Evolutionary conservation across 192 early-diverging fungal species (phyloP).

Genomic region (Ramicandelaber brevisporus): DNA sequence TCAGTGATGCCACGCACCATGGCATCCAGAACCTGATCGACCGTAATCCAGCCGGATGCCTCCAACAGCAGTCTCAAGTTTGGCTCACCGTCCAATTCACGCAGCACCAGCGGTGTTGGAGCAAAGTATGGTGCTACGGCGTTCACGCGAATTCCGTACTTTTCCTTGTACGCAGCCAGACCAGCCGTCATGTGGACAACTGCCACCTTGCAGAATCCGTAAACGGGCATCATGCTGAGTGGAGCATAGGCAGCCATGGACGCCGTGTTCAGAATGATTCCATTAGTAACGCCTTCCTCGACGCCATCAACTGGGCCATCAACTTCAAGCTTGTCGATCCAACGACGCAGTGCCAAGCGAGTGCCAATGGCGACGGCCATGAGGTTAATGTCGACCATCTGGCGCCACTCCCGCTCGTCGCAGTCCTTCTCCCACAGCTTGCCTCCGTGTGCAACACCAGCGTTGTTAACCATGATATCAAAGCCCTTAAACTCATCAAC

Average conservation of each 20-base stretch:
- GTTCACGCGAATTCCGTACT: conserved; percentile 19
- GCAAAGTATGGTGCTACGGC: conserved; percentile 17
- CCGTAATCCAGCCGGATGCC: background rate
- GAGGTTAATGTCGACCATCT: conserved; percentile 30
- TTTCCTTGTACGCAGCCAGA: conserved; percentile 4
- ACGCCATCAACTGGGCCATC: no score
- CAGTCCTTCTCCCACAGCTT: conserved; percentile 8
- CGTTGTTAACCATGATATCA: conserved; percentile 19
- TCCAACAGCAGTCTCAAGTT: background rate
- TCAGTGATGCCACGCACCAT: conserved; percentile 16
- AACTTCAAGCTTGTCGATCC: no score
- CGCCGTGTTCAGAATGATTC: conserved; percentile 34
- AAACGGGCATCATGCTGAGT: conserved; percentile 20
- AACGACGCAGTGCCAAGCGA: conserved; percentile 19
- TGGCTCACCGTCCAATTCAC: conserved; percentile 3
- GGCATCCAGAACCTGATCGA: conserved; percentile 13
- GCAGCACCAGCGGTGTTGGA: conserved; percentile 8
- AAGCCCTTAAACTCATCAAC: conserved; percentile 16
- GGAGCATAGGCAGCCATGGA: conserved; percentile 24
- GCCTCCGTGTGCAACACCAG: conserved; percentile 11
- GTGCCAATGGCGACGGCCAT: conserved; percentile 35
- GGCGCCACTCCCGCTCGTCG: conserved; percentile 17
- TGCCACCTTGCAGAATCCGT: conserved; percentile 33
- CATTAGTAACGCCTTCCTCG: conserved; percentile 14
- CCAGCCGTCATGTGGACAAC: conserved; percentile 19